Percentiles rank a stretch among this genome's conserved stretches.
phyloP scores from a whole-genome alignment of 2,329 filamentous ascomycete genomes.

The Stemphylium lycopersici region DNA sequence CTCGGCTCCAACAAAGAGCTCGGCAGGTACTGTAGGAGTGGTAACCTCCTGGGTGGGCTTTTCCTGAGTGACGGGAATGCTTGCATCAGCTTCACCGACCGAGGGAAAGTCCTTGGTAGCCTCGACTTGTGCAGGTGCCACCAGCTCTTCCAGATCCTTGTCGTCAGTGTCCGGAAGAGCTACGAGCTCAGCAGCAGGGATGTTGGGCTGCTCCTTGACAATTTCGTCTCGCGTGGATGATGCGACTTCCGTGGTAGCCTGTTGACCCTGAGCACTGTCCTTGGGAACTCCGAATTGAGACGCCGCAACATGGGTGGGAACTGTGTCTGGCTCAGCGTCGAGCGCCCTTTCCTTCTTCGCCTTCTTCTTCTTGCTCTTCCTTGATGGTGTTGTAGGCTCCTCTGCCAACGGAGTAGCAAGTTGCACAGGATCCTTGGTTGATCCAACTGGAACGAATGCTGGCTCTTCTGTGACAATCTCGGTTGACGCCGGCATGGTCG shows the following conservation, averaged over 20 bases:
- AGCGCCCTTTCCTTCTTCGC: constrained; percentile 18
- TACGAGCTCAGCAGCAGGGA: constrained; percentile 3
- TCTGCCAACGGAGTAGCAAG: constrained; percentile 10
- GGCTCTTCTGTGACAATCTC: background rate
- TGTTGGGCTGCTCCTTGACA: background rate
- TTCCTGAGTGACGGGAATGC: background rate
- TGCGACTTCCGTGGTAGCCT: background rate
- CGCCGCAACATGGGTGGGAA: constrained; percentile 8
- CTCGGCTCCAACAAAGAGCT: constrained; percentile 11
- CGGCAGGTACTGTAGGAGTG: background rate
- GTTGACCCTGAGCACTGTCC: background rate
- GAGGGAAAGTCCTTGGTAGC: background rate
- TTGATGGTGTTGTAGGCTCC: constrained; percentile 37
- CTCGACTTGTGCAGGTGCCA: background rate
- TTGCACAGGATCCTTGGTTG: constrained; percentile 6
- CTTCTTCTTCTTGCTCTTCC: constrained; percentile 53
- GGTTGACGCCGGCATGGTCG: background rate
- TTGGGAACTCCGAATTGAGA: background rate
- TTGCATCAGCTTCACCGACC: background rate
- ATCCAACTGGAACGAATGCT: background rate
- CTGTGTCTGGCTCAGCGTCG: constrained; percentile 17
- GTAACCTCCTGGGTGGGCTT: constrained; percentile 12
- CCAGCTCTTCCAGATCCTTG: constrained; percentile 3
- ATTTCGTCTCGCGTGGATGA: background rate
- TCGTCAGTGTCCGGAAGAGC: constrained; percentile 6